Base-by-base conservation (phyloP, 768 basidiomycete species). In the Nidularia sp. region DNA sequence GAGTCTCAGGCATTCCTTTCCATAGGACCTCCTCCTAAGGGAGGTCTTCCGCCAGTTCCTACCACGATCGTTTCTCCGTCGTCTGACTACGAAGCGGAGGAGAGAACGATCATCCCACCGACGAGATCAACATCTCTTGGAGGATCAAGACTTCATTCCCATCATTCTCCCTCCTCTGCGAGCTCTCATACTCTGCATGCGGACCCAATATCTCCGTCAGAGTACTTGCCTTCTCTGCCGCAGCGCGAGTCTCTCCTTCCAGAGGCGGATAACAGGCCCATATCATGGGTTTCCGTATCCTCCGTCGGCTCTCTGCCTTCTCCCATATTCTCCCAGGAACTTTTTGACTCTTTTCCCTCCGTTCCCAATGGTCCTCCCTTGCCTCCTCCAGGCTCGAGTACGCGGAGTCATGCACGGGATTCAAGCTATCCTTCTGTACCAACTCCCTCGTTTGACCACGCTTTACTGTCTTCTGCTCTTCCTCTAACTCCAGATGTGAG, bases 291-390 rank as follows among this genome's bases (percentile, higher is more conserved):
- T 52, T 83, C 79, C 3, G 65, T 70, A 18, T 68, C 73, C 6
- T 66, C 77, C 32, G 51, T 68, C 13, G 62, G 73, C 35, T 71
- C 74, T 2, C 69, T 62, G 54, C 69, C 71, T 56, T 81, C 72
- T 55, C 81, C 69, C 47, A 58, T 75, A 25, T 77, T 88, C 42
- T 84, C 85, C 60, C 70, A 72, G 54, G 79, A 79, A 8, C 66
- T 87, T 22, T 86, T 84, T 56, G 86, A 88, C 53, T 78, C 85
- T 5, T 89, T 90, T 66, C 88, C 88, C 22, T 78, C 79, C 34
- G 86, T 89, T 4, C 87, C 88, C 1, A 70, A 76, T 45, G 72
- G 70, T 13, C 64, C 74, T 4, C 78, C 79, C 1, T 60, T 45
- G 35, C 58, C 47, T 10, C 44, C 44, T 12, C 44, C 44, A 12